Percentiles rank a stretch among this genome's conserved stretches.
phyloP scores from a whole-genome alignment of 371 early-diverging fungal species.

The Batrachochytrium dendrobatidis region DNA sequence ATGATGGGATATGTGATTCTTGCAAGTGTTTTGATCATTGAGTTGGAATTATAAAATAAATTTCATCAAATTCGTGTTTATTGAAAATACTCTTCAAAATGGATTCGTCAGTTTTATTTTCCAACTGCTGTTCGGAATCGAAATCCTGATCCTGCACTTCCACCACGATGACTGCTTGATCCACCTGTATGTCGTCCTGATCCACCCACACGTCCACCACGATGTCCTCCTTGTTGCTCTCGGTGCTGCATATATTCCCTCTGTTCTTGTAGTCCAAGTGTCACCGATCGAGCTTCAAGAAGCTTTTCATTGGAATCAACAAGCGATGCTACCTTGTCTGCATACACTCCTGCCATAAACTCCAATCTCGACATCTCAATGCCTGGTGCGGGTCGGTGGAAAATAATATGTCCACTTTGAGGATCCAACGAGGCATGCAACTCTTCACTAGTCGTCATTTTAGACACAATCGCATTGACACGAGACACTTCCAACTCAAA shows the following conservation, averaged over 20 bases:
- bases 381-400: slow-evolving; percentile 72
- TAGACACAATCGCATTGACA: slow-evolving; percentile 72
- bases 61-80: no score
- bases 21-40: no score
- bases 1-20: no score
- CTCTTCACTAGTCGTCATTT: slow-evolving; percentile 91
- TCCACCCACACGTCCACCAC: background rate
- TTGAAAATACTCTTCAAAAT: no score
- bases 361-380: slow-evolving; percentile 80
- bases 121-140: background rate
- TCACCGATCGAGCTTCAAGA: slow-evolving; percentile 41
- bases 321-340: slow-evolving; percentile 80
- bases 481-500: slow-evolving; percentile 65
- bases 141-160: background rate
- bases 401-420: slow-evolving; percentile 46
- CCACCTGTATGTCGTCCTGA: background rate
- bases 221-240: slow-evolving; percentile 3
- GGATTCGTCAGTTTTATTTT: no score
- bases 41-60: no score
- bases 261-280: slow-evolving; percentile 31
- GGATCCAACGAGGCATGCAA: slow-evolving; percentile 43
- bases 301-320: slow-evolving; percentile 89
- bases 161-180: background rate
- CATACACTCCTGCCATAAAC: slow-evolving; percentile 71
- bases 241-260: slow-evolving; percentile 12